Conservation (phyloP, 495 filamentous ascomycete genomes). For the Aspergillus olivimuriae region DNA sequence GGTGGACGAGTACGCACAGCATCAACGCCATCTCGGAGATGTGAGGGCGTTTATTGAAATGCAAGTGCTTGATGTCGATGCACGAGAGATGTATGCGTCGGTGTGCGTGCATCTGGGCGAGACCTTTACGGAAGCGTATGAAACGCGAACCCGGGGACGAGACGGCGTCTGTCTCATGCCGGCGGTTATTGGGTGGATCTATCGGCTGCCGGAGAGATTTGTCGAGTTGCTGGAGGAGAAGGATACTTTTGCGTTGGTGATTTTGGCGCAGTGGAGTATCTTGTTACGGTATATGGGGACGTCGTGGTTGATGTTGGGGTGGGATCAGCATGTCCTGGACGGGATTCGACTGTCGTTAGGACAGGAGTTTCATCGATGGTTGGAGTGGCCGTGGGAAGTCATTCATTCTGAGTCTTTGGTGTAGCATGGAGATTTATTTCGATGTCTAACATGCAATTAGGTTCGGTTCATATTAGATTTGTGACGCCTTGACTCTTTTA, state of each 20-base stretch:
- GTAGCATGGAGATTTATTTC: no score
- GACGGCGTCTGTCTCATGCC: slow-evolving; percentile 18
- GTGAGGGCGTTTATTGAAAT: not conserved
- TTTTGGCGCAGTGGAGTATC: slow-evolving; percentile 38
- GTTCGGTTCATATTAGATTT: no score
- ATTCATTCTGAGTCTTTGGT: no score
- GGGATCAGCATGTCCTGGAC: slow-evolving; percentile 32
- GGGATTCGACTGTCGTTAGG: slow-evolving; percentile 21
- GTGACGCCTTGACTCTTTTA: no score
- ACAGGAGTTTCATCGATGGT: slow-evolving; percentile 18
- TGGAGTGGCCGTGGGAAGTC: slow-evolving; percentile 25
- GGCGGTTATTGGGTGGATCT: slow-evolving; percentile 30
- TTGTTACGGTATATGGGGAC: slow-evolving; percentile 29
- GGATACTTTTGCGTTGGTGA: slow-evolving; percentile 30
- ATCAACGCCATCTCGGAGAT: slow-evolving; percentile 6
- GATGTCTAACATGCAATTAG: no score
- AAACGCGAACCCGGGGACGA: slow-evolving; percentile 7
- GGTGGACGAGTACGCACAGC: slow-evolving; percentile 13
- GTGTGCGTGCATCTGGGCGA: slow-evolving; percentile 14
- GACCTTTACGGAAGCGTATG: slow-evolving; percentile 19
- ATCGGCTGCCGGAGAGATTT: slow-evolving; percentile 26
- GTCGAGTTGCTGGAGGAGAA: slow-evolving; percentile 25
- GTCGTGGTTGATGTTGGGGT: slow-evolving; percentile 33
- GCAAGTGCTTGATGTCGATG: not conserved
- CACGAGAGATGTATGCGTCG: slow-evolving; percentile 4